Evolutionary conservation across 2,329 filamentous ascomycete genomes (phyloP), one percentile per base, ranked within the genome.

Genomic region (Arthrobotrys sinensis): DNA sequence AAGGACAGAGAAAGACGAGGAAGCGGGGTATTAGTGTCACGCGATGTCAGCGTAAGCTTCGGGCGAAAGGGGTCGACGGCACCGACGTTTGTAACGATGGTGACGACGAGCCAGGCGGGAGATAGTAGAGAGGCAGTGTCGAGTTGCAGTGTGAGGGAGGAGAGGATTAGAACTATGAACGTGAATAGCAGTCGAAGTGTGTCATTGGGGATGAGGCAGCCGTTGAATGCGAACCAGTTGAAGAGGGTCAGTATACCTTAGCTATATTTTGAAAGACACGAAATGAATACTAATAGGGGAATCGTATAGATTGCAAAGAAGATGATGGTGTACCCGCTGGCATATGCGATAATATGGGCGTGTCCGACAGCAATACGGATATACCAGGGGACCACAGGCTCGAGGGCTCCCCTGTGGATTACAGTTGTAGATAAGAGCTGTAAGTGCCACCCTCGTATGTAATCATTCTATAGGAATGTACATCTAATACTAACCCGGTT

Each of bases 301-400:
- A 40, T 43, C 3, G 1, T 40, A 19, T 73, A 85, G 83, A 83
- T 85, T 46, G 85, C 85, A 0, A 83, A 84, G 34, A 83, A 85
- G 48, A 86, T 86, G 85, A 83, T 86, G 81, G 80, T 83, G 16
- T 86, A 86, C 71, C 85, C 85, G 2, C 75, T 86, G 0, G 83
- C 84, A 0, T 86, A 86, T 78, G 84, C 85, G 79, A 71, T 85
- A 2, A 83, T 86, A 34, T 86, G 85, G 85, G 83, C 83, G 0
- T 83, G 86, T 40, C 85, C 85, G 0, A 86, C 85, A 0, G 72
- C 81, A 0, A 84, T 86, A 60, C 82, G 85, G 11, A 84, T 86
- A 19, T 86, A 86, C 57, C 85, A 86, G 65, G 81, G 83, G 11
- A 81, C 82, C 16, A 84, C 80, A 0, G 81, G 82, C 0, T 81